A percentile compares a stretch with the other conserved stretches of the same genome.
Conservation (phyloP, 257 asterid species). For the Galeopsis tetrahit region DNA sequence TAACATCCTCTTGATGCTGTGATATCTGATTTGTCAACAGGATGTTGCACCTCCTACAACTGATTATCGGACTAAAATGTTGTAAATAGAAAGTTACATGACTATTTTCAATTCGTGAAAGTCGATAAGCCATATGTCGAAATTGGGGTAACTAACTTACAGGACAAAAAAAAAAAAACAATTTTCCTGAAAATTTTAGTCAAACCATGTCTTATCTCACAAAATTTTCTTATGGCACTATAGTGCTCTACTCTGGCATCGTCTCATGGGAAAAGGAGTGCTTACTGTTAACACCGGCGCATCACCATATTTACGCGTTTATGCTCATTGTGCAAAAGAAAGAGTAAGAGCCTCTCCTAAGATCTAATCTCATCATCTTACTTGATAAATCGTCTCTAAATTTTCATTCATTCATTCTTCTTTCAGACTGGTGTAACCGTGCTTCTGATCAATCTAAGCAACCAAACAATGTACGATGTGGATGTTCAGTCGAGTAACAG, state of each 20-base stretch:
- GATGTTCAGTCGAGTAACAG: slow-evolving; percentile 46
- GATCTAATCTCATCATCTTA: not conserved
- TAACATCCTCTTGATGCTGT: too few relatives aligned
- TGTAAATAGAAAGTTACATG: too few relatives aligned
- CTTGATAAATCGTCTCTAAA: not conserved
- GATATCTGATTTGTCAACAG: too few relatives aligned
- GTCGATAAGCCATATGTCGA: too few relatives aligned
- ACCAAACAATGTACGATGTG: slow-evolving; percentile 48
- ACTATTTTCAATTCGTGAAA: too few relatives aligned
- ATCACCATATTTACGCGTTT: slow-evolving; percentile 68
- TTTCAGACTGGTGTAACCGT: slow-evolving; percentile 76
- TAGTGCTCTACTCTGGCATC: slow-evolving; percentile 95
- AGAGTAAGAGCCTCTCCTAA: slow-evolving; percentile 57
- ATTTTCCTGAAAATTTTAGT: too few relatives aligned
- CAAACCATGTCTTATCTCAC: not conserved
- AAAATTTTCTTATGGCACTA: slow-evolving; percentile 20
- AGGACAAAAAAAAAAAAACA: too few relatives aligned
- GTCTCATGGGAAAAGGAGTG: slow-evolving; percentile 88
- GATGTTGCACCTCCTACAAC: too few relatives aligned
- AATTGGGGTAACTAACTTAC: too few relatives aligned
- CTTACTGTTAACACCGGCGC: slow-evolving; percentile 53
- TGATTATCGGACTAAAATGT: too few relatives aligned
- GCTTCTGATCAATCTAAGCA: slow-evolving; percentile 85
- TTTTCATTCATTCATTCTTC: not conserved
- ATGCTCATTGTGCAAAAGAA: slow-evolving; percentile 85